Evolutionary conservation across 768 basidiomycete species (phyloP).

Genomic region (Termitomyces sp.): DNA sequence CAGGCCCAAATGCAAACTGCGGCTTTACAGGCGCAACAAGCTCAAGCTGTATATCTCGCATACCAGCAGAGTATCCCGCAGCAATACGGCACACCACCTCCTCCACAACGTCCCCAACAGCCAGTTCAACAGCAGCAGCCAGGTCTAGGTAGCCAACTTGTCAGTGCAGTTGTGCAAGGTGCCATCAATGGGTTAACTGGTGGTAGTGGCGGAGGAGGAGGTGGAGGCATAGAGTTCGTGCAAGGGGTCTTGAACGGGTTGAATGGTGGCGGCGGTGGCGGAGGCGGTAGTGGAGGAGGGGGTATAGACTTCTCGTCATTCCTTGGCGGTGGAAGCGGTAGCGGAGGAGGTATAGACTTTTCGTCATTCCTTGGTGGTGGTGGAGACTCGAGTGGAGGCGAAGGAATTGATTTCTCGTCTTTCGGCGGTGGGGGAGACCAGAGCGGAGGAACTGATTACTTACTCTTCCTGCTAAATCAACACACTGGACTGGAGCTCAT

Average conservation of each 20-base stretch:
- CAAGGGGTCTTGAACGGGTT: background rate
- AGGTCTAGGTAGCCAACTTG: background rate
- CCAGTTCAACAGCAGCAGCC: background rate
- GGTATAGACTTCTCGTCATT: background rate
- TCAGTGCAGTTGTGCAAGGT: background rate
- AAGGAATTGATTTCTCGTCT: conserved; percentile 16
- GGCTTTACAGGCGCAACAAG: no score
- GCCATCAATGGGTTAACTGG: background rate
- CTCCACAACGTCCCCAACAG: background rate
- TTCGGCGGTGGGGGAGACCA: background rate
- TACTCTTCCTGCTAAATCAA: background rate
- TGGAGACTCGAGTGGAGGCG: conserved; percentile 24
- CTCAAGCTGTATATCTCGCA: background rate
- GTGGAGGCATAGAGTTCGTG: no score
- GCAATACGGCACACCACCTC: background rate
- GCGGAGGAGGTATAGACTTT: background rate
- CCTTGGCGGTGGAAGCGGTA: background rate
- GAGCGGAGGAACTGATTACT: conserved; percentile 26
- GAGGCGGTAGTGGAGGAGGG: background rate
- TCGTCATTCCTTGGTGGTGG: background rate
- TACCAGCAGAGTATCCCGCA: background rate
- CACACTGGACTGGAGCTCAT: background rate
- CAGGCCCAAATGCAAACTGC: no score
- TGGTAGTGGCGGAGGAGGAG: no score
- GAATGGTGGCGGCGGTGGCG: background rate